Conservation (phyloP, 2,329 filamentous ascomycete species). For the Chaetomium olivaceum region DNA sequence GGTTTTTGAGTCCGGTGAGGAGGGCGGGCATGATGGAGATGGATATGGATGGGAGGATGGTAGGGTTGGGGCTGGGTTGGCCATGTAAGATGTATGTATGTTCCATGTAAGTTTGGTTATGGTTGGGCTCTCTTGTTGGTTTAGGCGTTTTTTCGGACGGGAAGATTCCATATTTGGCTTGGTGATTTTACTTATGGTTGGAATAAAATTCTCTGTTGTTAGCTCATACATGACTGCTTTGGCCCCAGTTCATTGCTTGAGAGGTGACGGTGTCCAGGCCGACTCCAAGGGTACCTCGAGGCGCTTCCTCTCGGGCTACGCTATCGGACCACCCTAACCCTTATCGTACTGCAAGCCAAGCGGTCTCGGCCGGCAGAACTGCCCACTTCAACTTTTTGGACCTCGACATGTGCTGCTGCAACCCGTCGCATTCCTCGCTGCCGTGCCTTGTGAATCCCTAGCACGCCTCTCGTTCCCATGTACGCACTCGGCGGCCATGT, state of each 20-base stretch:
- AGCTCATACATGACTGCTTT: not conserved
- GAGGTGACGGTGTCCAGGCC: not conserved
- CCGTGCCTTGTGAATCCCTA: not conserved
- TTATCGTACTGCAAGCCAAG: not conserved
- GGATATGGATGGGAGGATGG: not conserved
- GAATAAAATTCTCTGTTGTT: not conserved
- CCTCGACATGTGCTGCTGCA: not conserved
- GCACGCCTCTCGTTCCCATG: conserved; percentile 16
- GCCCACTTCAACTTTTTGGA: conserved; percentile 3
- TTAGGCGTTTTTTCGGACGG: not conserved
- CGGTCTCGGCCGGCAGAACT: conserved; percentile 10
- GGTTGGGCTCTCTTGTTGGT: not conserved
- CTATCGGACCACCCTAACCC: conserved; percentile 3
- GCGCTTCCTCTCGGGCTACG: too few relatives aligned
- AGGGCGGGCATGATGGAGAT: not conserved
- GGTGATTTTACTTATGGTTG: not conserved
- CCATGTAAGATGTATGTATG: conserved; percentile 14
- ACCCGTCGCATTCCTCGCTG: not conserved
- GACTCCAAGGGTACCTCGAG: too few relatives aligned
- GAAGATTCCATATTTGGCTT: not conserved
- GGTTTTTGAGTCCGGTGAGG: conserved; percentile 14
- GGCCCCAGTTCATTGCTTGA: not conserved
- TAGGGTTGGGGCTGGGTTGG: conserved; percentile 13
- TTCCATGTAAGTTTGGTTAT: not conserved
- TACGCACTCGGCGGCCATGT: conserved; percentile 22